Percentiles rank a stretch among this genome's conserved stretches.
phyloP scores from a whole-genome alignment of 2,329 filamentous ascomycete species.

The Scytalidium lignicola region DNA sequence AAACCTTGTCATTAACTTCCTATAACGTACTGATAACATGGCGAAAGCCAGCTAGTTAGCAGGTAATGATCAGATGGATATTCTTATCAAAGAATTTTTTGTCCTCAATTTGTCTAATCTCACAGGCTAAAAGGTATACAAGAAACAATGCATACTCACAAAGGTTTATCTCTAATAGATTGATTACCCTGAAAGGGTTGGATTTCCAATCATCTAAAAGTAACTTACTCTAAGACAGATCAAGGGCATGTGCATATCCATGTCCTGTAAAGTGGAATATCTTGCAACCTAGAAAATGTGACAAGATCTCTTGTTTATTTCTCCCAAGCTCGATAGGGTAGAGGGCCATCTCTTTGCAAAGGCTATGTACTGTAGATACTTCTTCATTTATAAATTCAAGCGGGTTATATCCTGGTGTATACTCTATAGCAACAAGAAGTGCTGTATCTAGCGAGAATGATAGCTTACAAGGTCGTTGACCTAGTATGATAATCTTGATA shows the following conservation, averaged over 20 bases:
- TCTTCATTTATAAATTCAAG: slow-evolving; percentile 19
- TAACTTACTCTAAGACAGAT: slow-evolving; percentile 29
- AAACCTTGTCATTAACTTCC: slow-evolving; percentile 31
- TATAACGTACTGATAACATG: slow-evolving; percentile 38
- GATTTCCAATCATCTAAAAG: slow-evolving; percentile 21
- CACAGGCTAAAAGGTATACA: slow-evolving; percentile 35
- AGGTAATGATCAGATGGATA: slow-evolving; percentile 33
- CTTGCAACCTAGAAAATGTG: slow-evolving; percentile 19
- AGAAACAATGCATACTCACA: slow-evolving; percentile 22
- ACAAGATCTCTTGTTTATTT: slow-evolving; percentile 20
- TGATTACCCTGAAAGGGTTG: slow-evolving; percentile 17
- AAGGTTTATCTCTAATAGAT: slow-evolving; percentile 1
- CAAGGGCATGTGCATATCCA: slow-evolving; percentile 19
- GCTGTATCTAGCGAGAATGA: slow-evolving; percentile 3
- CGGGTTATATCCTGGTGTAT: slow-evolving; percentile 15
- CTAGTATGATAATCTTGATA: slow-evolving; percentile 27
- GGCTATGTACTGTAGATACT: slow-evolving; percentile 7
- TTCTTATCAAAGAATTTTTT: slow-evolving; percentile 29
- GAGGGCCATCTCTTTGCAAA: slow-evolving; percentile 6
- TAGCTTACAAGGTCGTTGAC: slow-evolving; percentile 9
- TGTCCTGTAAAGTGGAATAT: slow-evolving; percentile 41
- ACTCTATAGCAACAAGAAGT: slow-evolving; percentile 27
- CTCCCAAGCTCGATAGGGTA: slow-evolving; percentile 1
- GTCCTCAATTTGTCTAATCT: slow-evolving; percentile 22
- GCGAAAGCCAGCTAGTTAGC: slow-evolving; percentile 33